Evolutionary conservation across 169 alveolate genomes (phyloP).

Genomic region (Besnoitia besnoiti): DNA sequence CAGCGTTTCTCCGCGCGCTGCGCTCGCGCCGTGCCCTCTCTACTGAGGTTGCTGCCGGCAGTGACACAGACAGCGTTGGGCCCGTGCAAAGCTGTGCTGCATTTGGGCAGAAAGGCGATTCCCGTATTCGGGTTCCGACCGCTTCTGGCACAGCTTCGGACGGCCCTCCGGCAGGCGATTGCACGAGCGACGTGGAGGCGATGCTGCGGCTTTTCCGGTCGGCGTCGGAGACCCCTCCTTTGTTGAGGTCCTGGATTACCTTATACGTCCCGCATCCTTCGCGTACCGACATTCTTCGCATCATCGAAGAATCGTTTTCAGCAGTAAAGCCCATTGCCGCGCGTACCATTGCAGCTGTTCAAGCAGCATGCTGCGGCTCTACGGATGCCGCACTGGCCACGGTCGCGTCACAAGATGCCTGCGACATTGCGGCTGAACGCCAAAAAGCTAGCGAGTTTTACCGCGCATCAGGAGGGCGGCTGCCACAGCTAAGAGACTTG

Average conservation of each 20-base stretch:
- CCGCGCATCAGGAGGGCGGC: constrained; percentile 42
- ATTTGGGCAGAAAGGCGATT: too few species aligned
- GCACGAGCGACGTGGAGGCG: background rate
- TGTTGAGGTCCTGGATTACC: constrained; percentile 55
- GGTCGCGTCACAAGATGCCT: background rate
- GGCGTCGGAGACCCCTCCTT: constrained; percentile 42
- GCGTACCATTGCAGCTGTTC: constrained; percentile 39
- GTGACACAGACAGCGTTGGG: background rate
- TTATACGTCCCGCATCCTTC: constrained; percentile 60
- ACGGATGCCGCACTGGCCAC: background rate
- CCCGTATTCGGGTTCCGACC: background rate
- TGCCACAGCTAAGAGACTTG: constrained; percentile 62
- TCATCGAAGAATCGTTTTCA: constrained; percentile 40
- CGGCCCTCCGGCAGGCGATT: background rate
- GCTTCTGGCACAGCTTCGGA: background rate
- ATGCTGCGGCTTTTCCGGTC: constrained; percentile 40
- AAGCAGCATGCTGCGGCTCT: background rate
- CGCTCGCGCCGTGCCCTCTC: background rate
- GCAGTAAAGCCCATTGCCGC: constrained; percentile 21
- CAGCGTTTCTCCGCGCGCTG: background rate
- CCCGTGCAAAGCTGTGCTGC: background rate
- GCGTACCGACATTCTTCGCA: constrained; percentile 41
- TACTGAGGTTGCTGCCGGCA: background rate
- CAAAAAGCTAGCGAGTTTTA: background rate
- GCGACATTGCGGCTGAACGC: background rate